These are phyloP conservation scores for Orbilia ellipsospora DNA, from an alignment of 2,329 filamentous ascomycete species.

Conservation along the genomic window DNA sequence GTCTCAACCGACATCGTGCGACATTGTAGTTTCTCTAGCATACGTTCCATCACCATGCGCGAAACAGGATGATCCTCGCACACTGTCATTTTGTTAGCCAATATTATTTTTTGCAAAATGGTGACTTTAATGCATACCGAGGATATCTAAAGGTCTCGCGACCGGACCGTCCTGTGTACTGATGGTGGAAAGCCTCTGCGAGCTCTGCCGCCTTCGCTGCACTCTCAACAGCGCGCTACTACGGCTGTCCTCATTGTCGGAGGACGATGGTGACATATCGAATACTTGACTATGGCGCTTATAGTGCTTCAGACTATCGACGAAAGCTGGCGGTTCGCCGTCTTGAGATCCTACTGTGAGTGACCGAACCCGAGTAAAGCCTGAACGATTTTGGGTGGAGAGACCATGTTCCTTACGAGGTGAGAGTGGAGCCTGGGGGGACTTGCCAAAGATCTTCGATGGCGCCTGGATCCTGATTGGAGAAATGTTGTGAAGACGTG, in stretches of 20 bases:
- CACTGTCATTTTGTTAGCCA: constrained; percentile 65
- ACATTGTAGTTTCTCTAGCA: constrained; percentile 93
- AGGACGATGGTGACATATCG: constrained; percentile 96
- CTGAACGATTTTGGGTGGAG: constrained; percentile 52
- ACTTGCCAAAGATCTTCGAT: constrained; percentile 60
- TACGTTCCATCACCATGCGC: constrained; percentile 97
- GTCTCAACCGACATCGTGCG: constrained; percentile 91
- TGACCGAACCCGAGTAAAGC: constrained; percentile 78
- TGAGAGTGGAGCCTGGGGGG: constrained; percentile 63
- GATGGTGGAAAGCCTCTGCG: constrained; percentile 91
- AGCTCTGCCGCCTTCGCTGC: constrained; percentile 92
- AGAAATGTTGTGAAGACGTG: constrained; percentile 67
- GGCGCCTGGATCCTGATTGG: constrained; percentile 59
- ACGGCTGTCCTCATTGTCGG: constrained; percentile 94
- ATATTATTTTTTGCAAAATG: neutral
- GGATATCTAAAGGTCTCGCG: constrained; percentile 89
- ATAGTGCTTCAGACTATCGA: constrained; percentile 74
- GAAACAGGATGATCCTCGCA: constrained; percentile 98
- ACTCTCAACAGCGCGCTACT: constrained; percentile 91
- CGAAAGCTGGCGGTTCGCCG: constrained; percentile 77
- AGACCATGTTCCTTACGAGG: constrained; percentile 55
- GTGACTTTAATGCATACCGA: constrained; percentile 62
- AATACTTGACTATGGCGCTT: constrained; percentile 95
- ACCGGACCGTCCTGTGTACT: constrained; percentile 83
- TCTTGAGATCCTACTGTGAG: constrained; percentile 95